phyloP scores from a whole-genome alignment of 2,329 filamentous ascomycete genomes.

The Venturia carpophila region DNA sequence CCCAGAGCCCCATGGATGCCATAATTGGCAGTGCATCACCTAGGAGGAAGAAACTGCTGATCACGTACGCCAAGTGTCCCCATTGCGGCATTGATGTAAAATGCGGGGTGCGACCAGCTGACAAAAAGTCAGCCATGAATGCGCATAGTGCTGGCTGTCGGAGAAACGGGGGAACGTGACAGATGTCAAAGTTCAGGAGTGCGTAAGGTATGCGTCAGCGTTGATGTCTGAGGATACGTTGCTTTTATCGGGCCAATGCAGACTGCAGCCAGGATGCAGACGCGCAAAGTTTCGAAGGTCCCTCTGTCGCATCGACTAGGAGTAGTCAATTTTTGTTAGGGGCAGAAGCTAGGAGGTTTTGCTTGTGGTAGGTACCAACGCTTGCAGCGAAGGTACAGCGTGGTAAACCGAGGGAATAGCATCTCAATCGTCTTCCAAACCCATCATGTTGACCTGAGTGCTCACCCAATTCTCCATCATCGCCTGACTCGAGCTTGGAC shows the following conservation, averaged over 20 bases:
- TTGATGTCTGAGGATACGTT: neutral
- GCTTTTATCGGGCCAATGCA: neutral
- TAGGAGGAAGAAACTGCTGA: neutral
- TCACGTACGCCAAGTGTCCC: neutral
- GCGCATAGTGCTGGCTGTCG: neutral
- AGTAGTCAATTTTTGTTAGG: neutral
- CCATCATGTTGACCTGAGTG: constrained; percentile 30
- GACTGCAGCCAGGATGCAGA: neutral
- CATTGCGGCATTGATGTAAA: neutral
- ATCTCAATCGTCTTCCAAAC: constrained; percentile 24
- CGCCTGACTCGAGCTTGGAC: constrained; percentile 28
- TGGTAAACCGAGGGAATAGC: neutral
- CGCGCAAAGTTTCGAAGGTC: neutral
- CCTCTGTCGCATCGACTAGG: neutral
- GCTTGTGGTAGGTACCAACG: neutral
- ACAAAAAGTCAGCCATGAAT: neutral
- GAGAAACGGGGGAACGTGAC: neutral
- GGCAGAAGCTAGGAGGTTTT: neutral
- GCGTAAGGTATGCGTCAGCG: neutral
- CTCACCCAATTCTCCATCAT: constrained; percentile 39
- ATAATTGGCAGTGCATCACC: neutral
- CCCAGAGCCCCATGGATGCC: neutral
- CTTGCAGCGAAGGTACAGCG: neutral
- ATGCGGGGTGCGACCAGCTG: neutral
- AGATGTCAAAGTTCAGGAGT: neutral